These are phyloP conservation scores for Pseudopyricularia javanii DNA, from an alignment of 2,329 filamentous ascomycete species.

Conservation along the genomic window DNA sequence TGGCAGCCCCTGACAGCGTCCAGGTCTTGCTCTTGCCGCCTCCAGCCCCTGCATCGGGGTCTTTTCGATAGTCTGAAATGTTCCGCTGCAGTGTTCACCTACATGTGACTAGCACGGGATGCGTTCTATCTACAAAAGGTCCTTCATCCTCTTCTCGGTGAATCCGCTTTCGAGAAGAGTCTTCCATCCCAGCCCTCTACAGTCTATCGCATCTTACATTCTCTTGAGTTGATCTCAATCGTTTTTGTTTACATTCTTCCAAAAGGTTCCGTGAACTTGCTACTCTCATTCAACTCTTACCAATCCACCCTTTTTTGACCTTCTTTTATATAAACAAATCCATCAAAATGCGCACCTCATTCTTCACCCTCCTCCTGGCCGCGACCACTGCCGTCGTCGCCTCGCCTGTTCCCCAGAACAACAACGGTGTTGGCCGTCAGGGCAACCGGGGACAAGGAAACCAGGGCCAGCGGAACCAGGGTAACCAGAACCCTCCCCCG, in stretches of 20 bases:
- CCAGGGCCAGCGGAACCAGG: not conserved
- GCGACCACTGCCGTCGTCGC: constrained; percentile 1
- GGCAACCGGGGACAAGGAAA: not conserved
- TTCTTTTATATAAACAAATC: not conserved
- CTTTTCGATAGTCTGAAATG: no score
- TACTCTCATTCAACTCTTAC: not conserved
- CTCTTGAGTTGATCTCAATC: constrained; percentile 4
- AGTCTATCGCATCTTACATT: not conserved
- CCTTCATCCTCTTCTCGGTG: no score
- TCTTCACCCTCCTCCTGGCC: constrained; percentile 1
- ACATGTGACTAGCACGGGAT: no score
- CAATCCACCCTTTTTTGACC: not conserved
- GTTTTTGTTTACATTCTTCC: not conserved
- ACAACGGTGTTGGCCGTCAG: not conserved
- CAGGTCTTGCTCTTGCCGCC: no score
- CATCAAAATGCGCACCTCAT: not conserved
- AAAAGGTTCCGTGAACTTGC: constrained; percentile 3
- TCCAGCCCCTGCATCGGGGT: no score
- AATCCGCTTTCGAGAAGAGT: not conserved
- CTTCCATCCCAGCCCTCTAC: not conserved
- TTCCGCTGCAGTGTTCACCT: no score
- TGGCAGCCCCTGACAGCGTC: no score
- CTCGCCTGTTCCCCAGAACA: not conserved
- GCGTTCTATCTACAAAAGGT: no score
- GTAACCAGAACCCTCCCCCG: not conserved